Evolutionary conservation across 75 land plant species (phyloP).

Genomic region (Pseudotsuga menziesii): DNA sequence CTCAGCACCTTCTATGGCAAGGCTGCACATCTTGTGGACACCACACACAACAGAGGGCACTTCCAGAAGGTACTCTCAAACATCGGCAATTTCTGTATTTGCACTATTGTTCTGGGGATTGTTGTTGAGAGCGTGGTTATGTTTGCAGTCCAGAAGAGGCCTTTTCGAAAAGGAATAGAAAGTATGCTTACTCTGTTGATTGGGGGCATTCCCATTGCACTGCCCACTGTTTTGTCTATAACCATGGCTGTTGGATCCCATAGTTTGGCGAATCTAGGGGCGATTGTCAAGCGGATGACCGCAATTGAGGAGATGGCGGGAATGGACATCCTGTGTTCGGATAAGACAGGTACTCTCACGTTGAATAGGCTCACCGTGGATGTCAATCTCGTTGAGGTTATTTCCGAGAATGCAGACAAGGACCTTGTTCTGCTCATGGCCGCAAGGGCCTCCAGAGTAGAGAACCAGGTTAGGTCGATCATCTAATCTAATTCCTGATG

Average conservation of each 20-base stretch:
- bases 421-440: conserved; percentile 25
- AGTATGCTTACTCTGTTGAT: conserved; percentile 23
- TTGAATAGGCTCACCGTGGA: conserved; percentile 36
- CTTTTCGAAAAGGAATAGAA: conserved; percentile 28
- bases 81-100: conserved; percentile 38
- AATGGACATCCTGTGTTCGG: conserved; percentile 41
- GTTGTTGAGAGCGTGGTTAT: conserved; percentile 28
- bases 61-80: conserved; percentile 37
- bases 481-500: not conserved
- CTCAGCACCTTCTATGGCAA: conserved; percentile 25
- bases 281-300: conserved; percentile 40
- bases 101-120: conserved; percentile 24
- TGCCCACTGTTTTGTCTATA: conserved; percentile 39
- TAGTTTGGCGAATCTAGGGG: conserved; percentile 24
- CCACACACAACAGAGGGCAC: conserved; percentile 27
- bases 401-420: conserved; percentile 23
- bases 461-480: conserved; percentile 28
- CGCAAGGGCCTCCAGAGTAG: conserved; percentile 27
- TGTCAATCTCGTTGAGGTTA: conserved; percentile 26
- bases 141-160: conserved; percentile 18
- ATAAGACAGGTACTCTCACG: conserved; percentile 41
- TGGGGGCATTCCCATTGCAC: conserved; percentile 41
- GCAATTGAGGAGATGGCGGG: conserved; percentile 49
- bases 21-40: conserved; percentile 31
- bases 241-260: conserved; percentile 43